These are phyloP conservation scores for Yamadazyma takamatsuzukensis DNA, from an alignment of 805 yeast genomes.

Conservation along the genomic window DNA sequence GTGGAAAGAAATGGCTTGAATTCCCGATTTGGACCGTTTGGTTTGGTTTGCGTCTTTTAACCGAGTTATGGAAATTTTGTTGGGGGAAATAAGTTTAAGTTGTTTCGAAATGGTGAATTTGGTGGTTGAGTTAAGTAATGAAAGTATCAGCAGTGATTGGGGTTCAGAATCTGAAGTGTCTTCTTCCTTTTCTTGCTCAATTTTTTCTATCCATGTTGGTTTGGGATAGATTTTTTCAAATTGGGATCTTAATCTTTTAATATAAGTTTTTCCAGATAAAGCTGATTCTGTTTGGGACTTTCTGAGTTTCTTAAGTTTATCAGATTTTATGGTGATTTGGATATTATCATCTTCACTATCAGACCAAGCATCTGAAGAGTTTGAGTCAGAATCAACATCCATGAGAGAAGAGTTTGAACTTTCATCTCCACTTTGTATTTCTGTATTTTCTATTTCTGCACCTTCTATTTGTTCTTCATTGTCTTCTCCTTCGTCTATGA, in stretches of 20 bases:
- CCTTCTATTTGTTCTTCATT: constrained; percentile 22
- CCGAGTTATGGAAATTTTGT: constrained; percentile 70
- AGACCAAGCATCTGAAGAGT: constrained; percentile 53
- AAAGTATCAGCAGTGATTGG: constrained; percentile 28
- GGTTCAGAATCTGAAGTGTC: constrained; percentile 20
- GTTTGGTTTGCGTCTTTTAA: constrained; percentile 81
- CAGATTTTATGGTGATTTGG: constrained; percentile 57
- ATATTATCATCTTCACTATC: constrained; percentile 89
- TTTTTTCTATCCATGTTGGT: constrained; percentile 70
- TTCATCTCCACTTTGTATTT: constrained; percentile 23
- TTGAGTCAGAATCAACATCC: constrained; percentile 14
- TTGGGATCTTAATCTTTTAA: constrained; percentile 66
- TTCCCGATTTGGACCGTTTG: constrained; percentile 67
- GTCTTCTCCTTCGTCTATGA: constrained; percentile 37
- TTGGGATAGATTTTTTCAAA: constrained; percentile 70
- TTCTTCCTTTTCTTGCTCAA: constrained; percentile 17
- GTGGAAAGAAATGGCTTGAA: constrained; percentile 86
- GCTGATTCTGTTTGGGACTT: constrained; percentile 48
- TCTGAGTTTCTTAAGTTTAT: constrained; percentile 70
- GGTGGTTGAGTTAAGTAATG: constrained; percentile 28
- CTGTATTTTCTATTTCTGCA: constrained; percentile 23
- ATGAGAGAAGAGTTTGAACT: constrained; percentile 12
- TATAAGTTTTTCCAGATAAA: constrained; percentile 59
- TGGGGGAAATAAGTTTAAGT: constrained; percentile 62
- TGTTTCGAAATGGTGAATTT: constrained; percentile 41